Percentiles rank a stretch among this genome's conserved stretches.
phyloP scores from a whole-genome alignment of 75 land plant genomes.

The Pinus taeda region DNA sequence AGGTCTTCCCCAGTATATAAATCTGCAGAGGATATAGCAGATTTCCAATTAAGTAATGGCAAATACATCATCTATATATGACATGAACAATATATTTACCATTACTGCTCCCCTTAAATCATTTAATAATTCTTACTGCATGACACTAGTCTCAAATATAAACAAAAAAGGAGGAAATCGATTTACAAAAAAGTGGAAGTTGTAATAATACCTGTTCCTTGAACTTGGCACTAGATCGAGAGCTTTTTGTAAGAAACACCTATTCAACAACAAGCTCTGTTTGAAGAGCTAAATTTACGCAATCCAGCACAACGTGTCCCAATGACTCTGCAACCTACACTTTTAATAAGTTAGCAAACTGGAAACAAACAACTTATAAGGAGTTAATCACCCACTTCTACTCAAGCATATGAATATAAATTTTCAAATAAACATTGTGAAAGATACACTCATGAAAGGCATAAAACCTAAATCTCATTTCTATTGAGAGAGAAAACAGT shows the following conservation, averaged over 20 bases:
- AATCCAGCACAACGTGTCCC: constrained; percentile 78
- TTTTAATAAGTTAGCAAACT: background rate
- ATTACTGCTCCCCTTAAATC: background rate
- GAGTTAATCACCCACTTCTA: background rate
- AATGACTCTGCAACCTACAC: constrained; percentile 90
- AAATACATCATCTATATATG: background rate
- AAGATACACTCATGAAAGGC: background rate
- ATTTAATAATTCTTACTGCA: background rate
- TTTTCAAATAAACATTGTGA: background rate
- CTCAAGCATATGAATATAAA: background rate
- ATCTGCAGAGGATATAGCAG: constrained; percentile 41
- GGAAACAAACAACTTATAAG: background rate
- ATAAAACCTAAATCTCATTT: background rate
- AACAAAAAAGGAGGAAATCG: background rate
- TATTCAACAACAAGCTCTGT: constrained; percentile 98
- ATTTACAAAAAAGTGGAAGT: background rate
- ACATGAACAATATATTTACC: background rate
- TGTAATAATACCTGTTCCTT: constrained; percentile 74
- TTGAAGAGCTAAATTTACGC: constrained; percentile 79
- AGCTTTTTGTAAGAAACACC: constrained; percentile 71
- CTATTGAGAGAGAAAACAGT: background rate
- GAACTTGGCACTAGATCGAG: constrained; percentile 60
- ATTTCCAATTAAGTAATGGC: background rate
- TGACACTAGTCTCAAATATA: background rate
- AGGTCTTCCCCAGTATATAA: constrained; percentile 85